These are phyloP conservation scores for Peniophora sp. DNA, from an alignment of 1,284 basidiomycete genomes.

Conservation along the genomic window DNA sequence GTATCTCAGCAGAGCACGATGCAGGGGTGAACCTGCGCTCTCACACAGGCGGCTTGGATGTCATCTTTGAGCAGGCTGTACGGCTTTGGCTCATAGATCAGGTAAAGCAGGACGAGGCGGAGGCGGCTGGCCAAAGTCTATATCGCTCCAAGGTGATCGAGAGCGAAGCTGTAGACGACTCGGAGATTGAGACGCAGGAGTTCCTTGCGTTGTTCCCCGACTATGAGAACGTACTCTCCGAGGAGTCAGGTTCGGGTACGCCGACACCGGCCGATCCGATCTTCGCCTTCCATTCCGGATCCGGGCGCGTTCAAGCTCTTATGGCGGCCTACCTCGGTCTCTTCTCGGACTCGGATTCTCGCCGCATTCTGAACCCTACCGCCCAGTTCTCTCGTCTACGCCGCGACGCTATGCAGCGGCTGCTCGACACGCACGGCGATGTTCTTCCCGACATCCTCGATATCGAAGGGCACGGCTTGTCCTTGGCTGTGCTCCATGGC, in stretches of 20 bases:
- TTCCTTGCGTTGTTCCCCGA: slow-evolving; percentile 80
- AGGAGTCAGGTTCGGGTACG: slow-evolving; percentile 8
- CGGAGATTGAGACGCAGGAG: slow-evolving; percentile 75
- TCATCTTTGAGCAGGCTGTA: slow-evolving; percentile 65
- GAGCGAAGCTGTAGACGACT: slow-evolving; percentile 58
- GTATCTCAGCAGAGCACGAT: slow-evolving; percentile 37
- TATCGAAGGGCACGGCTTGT: slow-evolving; percentile 36
- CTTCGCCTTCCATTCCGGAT: slow-evolving; percentile 4
- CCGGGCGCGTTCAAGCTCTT: slow-evolving; percentile 19
- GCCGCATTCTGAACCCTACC: neutral
- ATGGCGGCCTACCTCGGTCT: slow-evolving; percentile 30
- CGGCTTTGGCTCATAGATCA: slow-evolving; percentile 82
- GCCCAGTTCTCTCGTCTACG: slow-evolving; percentile 4
- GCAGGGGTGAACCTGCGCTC: slow-evolving; percentile 24
- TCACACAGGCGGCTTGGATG: slow-evolving; percentile 30
- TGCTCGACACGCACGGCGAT: slow-evolving; percentile 24
- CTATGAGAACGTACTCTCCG: slow-evolving; percentile 59
- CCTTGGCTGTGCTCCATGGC: slow-evolving; percentile 34
- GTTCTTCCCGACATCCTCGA: slow-evolving; percentile 40
- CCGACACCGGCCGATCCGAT: too few relatives aligned
- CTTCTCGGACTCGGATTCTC: slow-evolving; percentile 14
- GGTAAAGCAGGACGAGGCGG: slow-evolving; percentile 58
- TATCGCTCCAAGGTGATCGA: slow-evolving; percentile 69
- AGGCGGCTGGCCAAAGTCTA: slow-evolving; percentile 64
- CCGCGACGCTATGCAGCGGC: slow-evolving; percentile 14